Conservation (phyloP, 805 yeast species). For the Wickerhamomyces hampshirensis region DNA sequence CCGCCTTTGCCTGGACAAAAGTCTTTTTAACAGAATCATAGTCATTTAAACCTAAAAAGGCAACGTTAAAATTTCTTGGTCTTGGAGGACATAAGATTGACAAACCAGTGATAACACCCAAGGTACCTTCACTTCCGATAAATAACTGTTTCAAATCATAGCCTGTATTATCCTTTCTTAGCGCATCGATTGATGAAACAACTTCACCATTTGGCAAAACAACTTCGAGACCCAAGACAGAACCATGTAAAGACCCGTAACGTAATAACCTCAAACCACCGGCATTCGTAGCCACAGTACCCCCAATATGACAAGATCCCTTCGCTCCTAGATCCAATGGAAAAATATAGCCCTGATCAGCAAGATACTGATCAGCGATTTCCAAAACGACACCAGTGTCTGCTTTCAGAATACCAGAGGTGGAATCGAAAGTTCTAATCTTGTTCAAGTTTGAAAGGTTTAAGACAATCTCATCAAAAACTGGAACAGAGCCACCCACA, state of each 20-base stretch:
- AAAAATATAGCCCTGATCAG: slow-evolving; percentile 82
- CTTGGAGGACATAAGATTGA: slow-evolving; percentile 87
- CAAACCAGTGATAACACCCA: slow-evolving; percentile 87
- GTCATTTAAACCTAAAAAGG: slow-evolving; percentile 75
- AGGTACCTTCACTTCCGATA: slow-evolving; percentile 91
- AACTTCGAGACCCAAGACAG: slow-evolving; percentile 86
- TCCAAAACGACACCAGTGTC: slow-evolving; percentile 92
- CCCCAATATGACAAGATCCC: slow-evolving; percentile 95
- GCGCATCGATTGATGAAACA: slow-evolving; percentile 71
- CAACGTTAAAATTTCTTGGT: slow-evolving; percentile 82
- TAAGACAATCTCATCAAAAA: slow-evolving; percentile 83
- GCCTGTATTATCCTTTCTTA: slow-evolving; percentile 94
- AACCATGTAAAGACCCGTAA: slow-evolving; percentile 90
- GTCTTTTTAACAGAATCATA: slow-evolving; percentile 83
- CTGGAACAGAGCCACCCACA: slow-evolving; percentile 92
- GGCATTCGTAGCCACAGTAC: slow-evolving; percentile 92
- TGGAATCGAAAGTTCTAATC: slow-evolving; percentile 74
- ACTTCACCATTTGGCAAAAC: slow-evolving; percentile 90
- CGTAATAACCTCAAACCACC: slow-evolving; percentile 87
- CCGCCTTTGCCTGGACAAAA: slow-evolving; percentile 71
- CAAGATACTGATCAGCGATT: slow-evolving; percentile 70
- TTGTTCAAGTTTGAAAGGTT: slow-evolving; percentile 68
- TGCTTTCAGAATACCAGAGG: slow-evolving; percentile 79
- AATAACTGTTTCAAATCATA: slow-evolving; percentile 89
- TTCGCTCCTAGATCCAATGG: slow-evolving; percentile 95